Base-by-base conservation (phyloP, 2,329 filamentous ascomycete species). In the Didymella arachidicola region DNA sequence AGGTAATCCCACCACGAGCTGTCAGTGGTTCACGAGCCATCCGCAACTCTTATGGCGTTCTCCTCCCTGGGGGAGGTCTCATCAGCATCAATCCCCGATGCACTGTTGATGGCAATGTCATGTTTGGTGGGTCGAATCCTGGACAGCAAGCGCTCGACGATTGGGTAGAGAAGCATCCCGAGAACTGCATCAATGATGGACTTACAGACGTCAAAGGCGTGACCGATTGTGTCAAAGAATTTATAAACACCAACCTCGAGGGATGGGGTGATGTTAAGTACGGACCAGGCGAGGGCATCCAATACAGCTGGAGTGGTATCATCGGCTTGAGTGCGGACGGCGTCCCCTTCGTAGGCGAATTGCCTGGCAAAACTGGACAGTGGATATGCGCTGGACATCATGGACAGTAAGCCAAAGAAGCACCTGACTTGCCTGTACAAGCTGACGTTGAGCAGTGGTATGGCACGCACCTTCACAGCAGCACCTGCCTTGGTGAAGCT, bases 51-150 rank as follows among this genome's bases (percentile, higher is more conserved):
- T 77, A 76, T 32, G 71, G 69, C 10, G 64, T 76, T 12, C 59
- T 76, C 5, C 62, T 75, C 8, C 63, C 70, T 1, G 61, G 71
- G 16, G 72, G 73, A 0, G 72, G 47, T 0, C 47, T 76, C 0
- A 69, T 75, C 50, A 74, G 67, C 41, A 75, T 77, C 57, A 77
- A 77, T 46, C 69, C 73, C 12, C 71, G 74, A 12, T 70, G 62
- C 19, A 63, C 62, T 7, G 54, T 68, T 3, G 72, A 77, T 43
- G 73, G 72, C 10, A 64, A 70, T 19, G 57, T 75, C 7, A 64
- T 76, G 67, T 72, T 77, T 38, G 72, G 73, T 2, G 73, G 73
- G 5, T 70, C 64, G 1, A 75, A 74, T 41, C 68, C 71, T 27
- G 72, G 74, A 2, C 73, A 76, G 45, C 61, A 64, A 30, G 57